Evolutionary conservation across 2,329 filamentous ascomycete genomes (phyloP), one percentile per base, ranked within the genome.

Genomic region (Sporothrix schenckii): DNA sequence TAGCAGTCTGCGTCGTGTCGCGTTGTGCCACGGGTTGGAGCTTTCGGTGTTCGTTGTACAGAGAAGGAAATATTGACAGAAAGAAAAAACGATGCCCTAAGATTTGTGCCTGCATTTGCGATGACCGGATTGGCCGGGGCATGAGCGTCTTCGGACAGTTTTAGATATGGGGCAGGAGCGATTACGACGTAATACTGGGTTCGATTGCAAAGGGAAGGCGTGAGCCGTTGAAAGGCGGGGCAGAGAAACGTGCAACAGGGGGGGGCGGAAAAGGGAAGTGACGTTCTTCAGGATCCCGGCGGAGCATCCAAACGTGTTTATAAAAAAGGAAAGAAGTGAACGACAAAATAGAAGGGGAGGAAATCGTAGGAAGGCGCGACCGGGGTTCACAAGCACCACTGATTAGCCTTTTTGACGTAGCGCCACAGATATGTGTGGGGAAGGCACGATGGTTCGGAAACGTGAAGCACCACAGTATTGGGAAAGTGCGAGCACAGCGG

Each of bases 381-480:
- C 61, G 47, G 61, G 9, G n/a, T 39, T n/a, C 30, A 5, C 24
- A 16, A 34, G 34, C 24, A 24, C 56, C 56, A 41, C 24, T 41
- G 34, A 60, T 30, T 41, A 60, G 56, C 56, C 56, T 60, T 4
- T 39, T 30, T 30, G 27, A 30, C 27, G 24, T 24, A 24, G 24
- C 24, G 24, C 24, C 24, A 24, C 24, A 1, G 24, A 24, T 2
- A 24, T 24, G 24, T 30, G 21, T 39, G 34, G 56, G 56, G 56
- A 61, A 61, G 56, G 56, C 56, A 61, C 56, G 56, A 61, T 61
- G 56, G 34, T 61, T 24, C 24, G 56, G 56, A 7, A 41, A 60
- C 34, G 19, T 16, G 21, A 21, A 2, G 34, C 19, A 41, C 27
- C 11, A 58, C 54, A 58, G 34, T 30, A 30, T 30, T 44, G 34